phyloP scores from a whole-genome alignment of 805 yeast species.

The Pichia pseudocactophila region DNA sequence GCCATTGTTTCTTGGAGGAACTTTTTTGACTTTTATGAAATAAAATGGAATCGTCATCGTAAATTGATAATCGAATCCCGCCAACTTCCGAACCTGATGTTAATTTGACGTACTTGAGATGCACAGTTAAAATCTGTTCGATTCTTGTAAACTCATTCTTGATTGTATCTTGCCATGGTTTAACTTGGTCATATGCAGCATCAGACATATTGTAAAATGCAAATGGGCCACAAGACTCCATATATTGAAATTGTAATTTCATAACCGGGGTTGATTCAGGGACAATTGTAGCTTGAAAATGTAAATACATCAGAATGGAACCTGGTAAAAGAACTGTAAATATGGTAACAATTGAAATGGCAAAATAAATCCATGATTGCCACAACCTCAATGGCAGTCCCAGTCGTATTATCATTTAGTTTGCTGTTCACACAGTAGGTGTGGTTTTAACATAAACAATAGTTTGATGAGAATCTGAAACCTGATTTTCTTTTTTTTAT shows the following conservation, averaged over 20 bases:
- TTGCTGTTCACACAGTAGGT: no score
- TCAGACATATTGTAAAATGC: slow-evolving; percentile 6
- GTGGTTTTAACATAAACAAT: no score
- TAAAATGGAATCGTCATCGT: not conserved
- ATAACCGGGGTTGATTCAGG: slow-evolving; percentile 9
- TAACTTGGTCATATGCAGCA: slow-evolving; percentile 1
- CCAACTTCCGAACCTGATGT: slow-evolving; percentile 6
- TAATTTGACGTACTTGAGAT: slow-evolving; percentile 10
- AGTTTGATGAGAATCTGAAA: no score
- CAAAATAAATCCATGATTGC: slow-evolving; percentile 6
- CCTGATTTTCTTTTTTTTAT: no score
- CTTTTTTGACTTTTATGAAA: not conserved
- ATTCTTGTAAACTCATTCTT: slow-evolving; percentile 10
- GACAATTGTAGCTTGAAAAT: slow-evolving; percentile 8
- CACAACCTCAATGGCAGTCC: slow-evolving; percentile 5
- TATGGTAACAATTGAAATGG: slow-evolving; percentile 2
- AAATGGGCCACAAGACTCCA: slow-evolving; percentile 8
- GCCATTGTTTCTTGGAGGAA: not conserved
- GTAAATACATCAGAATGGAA: slow-evolving; percentile 9
- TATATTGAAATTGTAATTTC: slow-evolving; percentile 10
- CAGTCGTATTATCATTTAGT: slow-evolving; percentile 2
- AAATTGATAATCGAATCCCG: slow-evolving; percentile 7
- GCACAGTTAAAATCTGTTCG: slow-evolving; percentile 9
- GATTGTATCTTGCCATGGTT: slow-evolving; percentile 9
- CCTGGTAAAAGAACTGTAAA: slow-evolving; percentile 10